Base-by-base conservation (phyloP, 192 early-diverging fungal species). In the Fimicolochytrium jonesii region DNA sequence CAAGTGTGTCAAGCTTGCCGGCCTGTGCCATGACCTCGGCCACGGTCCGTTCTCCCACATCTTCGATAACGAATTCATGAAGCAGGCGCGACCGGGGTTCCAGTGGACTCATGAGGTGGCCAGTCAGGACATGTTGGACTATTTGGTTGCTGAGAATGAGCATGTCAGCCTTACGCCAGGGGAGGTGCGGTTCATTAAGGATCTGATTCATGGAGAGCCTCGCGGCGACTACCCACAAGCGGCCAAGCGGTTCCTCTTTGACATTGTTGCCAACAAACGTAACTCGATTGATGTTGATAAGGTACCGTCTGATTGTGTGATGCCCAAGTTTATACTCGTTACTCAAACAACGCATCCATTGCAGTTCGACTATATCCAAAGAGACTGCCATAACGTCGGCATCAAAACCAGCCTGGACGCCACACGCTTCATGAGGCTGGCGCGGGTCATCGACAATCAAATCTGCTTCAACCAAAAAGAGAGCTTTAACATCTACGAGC, bases 211-310 rank as follows among this genome's bases (percentile, higher is more conserved):
- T 46, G 79, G 79, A 3, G 36, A 53, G 34, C 68, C 72, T 13
- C 31, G 73, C 6, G 41, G 47, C 5, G 58, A 61, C 13, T 73
- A 61, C 44, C 55, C 67, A 11, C 49, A 67, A 49, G 57, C 68
- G 1, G 34, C 59, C 11, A 83, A 80, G 47, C 76, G 64, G 48
- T 98, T 92, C 63, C 59, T 98, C 45, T 98, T 92, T 79, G 93
- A 98, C 66, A 94, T 98, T 66, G 94, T 98, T 0, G 88, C 93
- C 41, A 98, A 98, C 81, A 88, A 94, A 69, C 79, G 88, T 32
- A 98, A 94, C 67, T 86, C 86, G 23, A 75, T 98, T 17, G 95
- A 98, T 64, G 94, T 97, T 4, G 95, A 98, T 71, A 94, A 94
- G 71, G 92, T 94, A 55, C 18, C 6, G 29, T 22, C 22, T n/a